phyloP scores from a whole-genome alignment of 306 rosid species.

The Astragalus membranaceus region DNA sequence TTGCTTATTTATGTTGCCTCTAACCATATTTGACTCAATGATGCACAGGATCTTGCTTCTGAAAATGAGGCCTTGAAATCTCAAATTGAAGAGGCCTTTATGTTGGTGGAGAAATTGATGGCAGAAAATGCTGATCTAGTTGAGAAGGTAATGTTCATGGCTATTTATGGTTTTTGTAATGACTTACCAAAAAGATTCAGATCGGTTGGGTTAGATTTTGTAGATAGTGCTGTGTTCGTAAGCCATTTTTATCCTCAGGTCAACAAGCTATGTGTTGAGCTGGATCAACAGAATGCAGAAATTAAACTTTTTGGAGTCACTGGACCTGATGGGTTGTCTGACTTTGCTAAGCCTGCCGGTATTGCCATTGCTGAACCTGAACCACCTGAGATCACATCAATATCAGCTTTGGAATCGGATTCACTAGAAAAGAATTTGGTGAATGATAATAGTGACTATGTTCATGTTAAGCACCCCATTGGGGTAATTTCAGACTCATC shows the following conservation, averaged over 20 bases:
- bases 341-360: slow-evolving; percentile 20
- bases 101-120: slow-evolving; percentile 59
- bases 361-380: slow-evolving; percentile 16
- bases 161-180: background rate
- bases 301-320: slow-evolving; percentile 25
- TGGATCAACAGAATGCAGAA: slow-evolving; percentile 30
- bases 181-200: background rate
- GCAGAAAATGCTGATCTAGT: slow-evolving; percentile 80
- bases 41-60: slow-evolving; percentile 32
- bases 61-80: slow-evolving; percentile 59
- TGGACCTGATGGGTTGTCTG: slow-evolving; percentile 11
- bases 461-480: slow-evolving; percentile 18
- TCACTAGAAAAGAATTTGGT: slow-evolving; percentile 25
- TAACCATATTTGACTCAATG: slow-evolving; percentile 18
- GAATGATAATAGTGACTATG: slow-evolving; percentile 17
- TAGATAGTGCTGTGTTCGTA: slow-evolving; percentile 1
- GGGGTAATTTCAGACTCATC: slow-evolving; percentile 19
- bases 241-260: slow-evolving; percentile 35
- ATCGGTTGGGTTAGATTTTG: slow-evolving; percentile 15
- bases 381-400: slow-evolving; percentile 22
- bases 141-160: slow-evolving; percentile 60
- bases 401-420: slow-evolving; percentile 20
- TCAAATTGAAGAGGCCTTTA: slow-evolving; percentile 60
- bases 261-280: slow-evolving; percentile 47
- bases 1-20: slow-evolving; percentile 8